Base-by-base conservation (phyloP, 2,329 filamentous ascomycete genomes). In the Lasiodiplodia gonubiensis region DNA sequence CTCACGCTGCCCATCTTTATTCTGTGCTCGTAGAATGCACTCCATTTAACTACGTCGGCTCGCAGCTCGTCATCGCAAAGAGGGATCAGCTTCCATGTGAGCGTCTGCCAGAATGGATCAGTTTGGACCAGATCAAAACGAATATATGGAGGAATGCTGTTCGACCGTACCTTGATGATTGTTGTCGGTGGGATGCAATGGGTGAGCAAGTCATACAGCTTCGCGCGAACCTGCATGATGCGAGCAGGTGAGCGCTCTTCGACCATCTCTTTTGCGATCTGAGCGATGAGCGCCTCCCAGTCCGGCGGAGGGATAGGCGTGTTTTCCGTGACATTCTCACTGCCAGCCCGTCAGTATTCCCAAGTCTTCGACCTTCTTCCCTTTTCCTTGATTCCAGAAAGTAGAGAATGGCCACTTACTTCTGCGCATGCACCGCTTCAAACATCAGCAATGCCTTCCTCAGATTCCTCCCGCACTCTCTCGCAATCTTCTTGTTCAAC, bases 101-200 rank as follows among this genome's bases (percentile, higher is more conserved):
- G 85, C 0, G 93, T 97, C 83, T 86, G 69, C 11, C 2, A 61
- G 4, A 11, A 33, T 10, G 21, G 3, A 48, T 66, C 8, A 46
- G n/a, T n/a, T 46, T 11, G 1, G 42, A 3, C 3, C 3, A 18
- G 18, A 46, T 7, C n/a, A 46, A 10, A 55, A 11, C 69, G 49
- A 35, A 39, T 55, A 23, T 48, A 18, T n/a, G 30, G 23, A 33
- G n/a, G n/a, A 39, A 39, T 18, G 21, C 33, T n/a, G 33, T 23
- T 6, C 11, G 35, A 2, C 2, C 70, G 51, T 75, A 86, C 85
- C 83, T 97, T 97, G 73, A 99, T 86, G 70, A 99, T 94, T 0
- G 92, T 96, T 0, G 94, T 97, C 2, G 95, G 87, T 16, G 96
- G 95, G 76, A 99, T 99, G 80, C 96, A 99, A 79, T 99, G 95